Evolutionary conservation across 2,329 filamentous ascomycete genomes (phyloP).

Genomic region (Emergomyces orientalis): DNA sequence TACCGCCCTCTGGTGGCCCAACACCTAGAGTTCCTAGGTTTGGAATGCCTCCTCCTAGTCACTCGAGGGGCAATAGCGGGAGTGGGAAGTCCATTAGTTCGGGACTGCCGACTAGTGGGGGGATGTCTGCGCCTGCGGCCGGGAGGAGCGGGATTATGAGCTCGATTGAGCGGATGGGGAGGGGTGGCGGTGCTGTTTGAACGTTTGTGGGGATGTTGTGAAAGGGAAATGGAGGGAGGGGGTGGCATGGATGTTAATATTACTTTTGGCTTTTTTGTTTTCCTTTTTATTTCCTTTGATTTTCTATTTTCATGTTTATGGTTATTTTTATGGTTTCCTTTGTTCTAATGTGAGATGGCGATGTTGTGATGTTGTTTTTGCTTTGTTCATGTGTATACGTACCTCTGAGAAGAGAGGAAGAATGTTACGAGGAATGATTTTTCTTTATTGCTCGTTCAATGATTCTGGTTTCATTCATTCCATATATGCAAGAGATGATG

Average conservation of each 20-base stretch:
- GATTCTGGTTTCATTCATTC: neutral
- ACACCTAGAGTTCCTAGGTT: conserved; percentile 27
- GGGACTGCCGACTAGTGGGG: conserved; percentile 20
- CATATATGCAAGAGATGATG: neutral
- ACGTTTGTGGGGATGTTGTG: neutral
- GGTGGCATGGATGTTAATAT: neutral
- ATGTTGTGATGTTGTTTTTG: neutral
- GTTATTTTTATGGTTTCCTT: neutral
- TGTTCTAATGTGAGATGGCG: neutral
- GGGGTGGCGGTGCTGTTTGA: conserved; percentile 20
- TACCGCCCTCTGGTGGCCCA: conserved; percentile 17
- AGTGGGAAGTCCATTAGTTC: conserved; percentile 5
- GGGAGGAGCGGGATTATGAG: conserved; percentile 67
- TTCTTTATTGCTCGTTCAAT: neutral
- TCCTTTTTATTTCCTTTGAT: neutral
- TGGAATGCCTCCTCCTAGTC: conserved; percentile 23
- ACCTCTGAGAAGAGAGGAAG: neutral
- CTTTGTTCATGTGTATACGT: neutral
- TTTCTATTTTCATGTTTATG: neutral
- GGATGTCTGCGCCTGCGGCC: conserved; percentile 29
- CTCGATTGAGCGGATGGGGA: conserved; percentile 82
- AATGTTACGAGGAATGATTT: neutral
- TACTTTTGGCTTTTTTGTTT: neutral
- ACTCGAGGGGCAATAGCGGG: conserved; percentile 29
- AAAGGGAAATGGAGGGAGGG: neutral